Base-by-base conservation (phyloP, 2,329 filamentous ascomycete species). In the Penicillium psychrosexuale region DNA sequence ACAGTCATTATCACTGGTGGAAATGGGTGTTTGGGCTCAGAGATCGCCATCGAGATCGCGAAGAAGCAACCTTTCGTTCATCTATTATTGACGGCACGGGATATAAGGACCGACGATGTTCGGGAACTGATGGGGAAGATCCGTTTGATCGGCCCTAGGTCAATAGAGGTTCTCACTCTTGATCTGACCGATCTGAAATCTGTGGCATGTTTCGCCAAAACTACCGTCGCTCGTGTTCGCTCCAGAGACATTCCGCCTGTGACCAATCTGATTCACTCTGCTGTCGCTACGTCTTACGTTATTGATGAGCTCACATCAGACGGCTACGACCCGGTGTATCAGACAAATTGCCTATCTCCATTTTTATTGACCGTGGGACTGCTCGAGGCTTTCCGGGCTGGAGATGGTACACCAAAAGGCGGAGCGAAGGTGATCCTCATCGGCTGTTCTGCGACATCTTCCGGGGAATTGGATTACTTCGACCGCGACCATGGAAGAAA, bases 1-100 rank as follows among this genome's bases (percentile, higher is more conserved):
- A 73, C 71, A 7, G 71, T 70, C 19, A 70, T 73, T 37, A 72
- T 73, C 39, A 73, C 71, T 34, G 71, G 70, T 15, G 71, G 66
- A 40, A 70, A 69, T 65, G 71, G 71, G 11, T 55, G 59, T 7
- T 59, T 73, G 36, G 69, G 71, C 12, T 71, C 70, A n/a, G 68
- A 69, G 58, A 68, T 73, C 53, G 69, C 70, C 28, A 51, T 71
- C 36, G 64, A 68, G 34, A 69, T 73, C 47, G 71, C 70, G 19
- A 71, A 70, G 57, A 64, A 64, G 12, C 69, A 72, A 38, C 70
- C 71, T n/a, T 69, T 70, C 45, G 66, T 69, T 8, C 71, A 73
- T 49, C 52, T 73, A 9, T 57, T 73, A 31, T 59, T 73, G 31
- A 60, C 69, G 7, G 65, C 65, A 19, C 70, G 69, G 28, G 58